Conservation (phyloP, 441 rosid species). For the Adansonia grandidieri region DNA sequence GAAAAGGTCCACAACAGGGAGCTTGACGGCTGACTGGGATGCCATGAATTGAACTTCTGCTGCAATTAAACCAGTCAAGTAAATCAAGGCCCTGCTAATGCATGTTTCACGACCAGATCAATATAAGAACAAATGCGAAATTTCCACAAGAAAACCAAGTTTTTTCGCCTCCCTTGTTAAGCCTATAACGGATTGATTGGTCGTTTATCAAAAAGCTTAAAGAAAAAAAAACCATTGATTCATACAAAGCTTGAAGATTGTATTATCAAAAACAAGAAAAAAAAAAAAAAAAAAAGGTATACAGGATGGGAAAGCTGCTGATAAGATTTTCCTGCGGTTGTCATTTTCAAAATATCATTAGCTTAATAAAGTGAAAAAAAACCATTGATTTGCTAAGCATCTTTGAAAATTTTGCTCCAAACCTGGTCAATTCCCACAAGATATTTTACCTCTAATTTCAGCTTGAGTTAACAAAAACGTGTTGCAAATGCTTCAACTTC, state of each 20-base stretch:
- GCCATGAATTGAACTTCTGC: constrained; percentile 18
- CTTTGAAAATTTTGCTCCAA: constrained; percentile 18
- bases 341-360: background rate
- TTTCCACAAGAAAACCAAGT: background rate
- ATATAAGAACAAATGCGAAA: no score
- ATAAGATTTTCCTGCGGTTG: background rate
- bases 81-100: background rate
- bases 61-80: background rate
- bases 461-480: background rate
- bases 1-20: constrained; percentile 46
- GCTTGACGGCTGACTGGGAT: background rate
- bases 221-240: background rate
- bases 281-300: background rate
- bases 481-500: no score
- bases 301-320: background rate
- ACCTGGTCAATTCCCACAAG: constrained; percentile 1
- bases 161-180: background rate
- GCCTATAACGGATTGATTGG: background rate
- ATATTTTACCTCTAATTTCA: background rate
- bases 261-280: background rate
- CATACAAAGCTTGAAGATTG: background rate
- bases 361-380: background rate
- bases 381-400: constrained; percentile 18
- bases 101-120: background rate
- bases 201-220: background rate